These are phyloP conservation scores for Crucibulum laeve DNA, from an alignment of 768 basidiomycete genomes.

Conservation along the genomic window DNA sequence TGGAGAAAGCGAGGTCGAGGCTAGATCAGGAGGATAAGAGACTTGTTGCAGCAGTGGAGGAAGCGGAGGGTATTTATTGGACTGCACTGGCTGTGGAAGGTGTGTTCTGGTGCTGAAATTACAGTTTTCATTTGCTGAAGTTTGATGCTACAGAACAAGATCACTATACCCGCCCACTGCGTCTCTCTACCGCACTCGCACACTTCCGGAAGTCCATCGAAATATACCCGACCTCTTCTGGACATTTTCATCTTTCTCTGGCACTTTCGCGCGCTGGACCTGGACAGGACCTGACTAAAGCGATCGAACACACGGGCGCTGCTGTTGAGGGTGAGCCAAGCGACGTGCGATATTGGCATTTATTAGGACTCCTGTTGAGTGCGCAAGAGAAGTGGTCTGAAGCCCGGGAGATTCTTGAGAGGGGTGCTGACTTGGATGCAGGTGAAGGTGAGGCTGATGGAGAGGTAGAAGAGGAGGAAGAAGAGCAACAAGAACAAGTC, in stretches of 20 bases:
- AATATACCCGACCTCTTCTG: conserved; percentile 45
- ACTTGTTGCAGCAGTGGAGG: conserved; percentile 52
- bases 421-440: conserved; percentile 58
- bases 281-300: conserved; percentile 60
- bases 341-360: conserved; percentile 82
- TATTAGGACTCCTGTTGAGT: conserved; percentile 79
- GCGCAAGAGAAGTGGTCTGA: conserved; percentile 77
- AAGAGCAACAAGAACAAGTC: conserved; percentile 4
- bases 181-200: conserved; percentile 52
- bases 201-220: conserved; percentile 47
- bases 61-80: conserved; percentile 74
- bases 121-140: not conserved
- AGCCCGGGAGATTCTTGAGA: conserved; percentile 71
- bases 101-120: conserved; percentile 17
- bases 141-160: conserved; percentile 51
- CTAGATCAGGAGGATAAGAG: conserved; percentile 45
- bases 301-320: conserved; percentile 59
- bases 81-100: conserved; percentile 69
- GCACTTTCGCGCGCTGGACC: conserved; percentile 64
- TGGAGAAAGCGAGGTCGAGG: conserved; percentile 58
- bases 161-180: conserved; percentile 50
- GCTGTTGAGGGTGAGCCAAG: conserved; percentile 69
- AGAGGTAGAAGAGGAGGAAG: conserved; percentile 11
- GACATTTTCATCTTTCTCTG: conserved; percentile 78
- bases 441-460: conserved; percentile 14